Base-by-base conservation (phyloP, 495 filamentous ascomycete species). In the Aspergillus egyptiacus region DNA sequence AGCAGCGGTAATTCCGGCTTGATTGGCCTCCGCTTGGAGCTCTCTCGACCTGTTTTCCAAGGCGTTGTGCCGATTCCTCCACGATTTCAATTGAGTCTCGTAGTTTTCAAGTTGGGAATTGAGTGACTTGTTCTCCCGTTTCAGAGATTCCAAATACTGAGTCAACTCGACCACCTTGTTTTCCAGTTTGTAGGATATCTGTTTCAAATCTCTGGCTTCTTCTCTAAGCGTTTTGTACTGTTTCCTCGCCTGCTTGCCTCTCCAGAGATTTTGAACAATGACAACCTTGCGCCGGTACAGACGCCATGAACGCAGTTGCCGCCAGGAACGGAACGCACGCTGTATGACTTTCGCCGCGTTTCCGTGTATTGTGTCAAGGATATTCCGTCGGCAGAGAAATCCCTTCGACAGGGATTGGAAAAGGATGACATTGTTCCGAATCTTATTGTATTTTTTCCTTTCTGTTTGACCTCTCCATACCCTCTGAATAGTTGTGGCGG, bases 91-190 rank as follows among this genome's bases (percentile, higher is more conserved):
- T 63, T 99, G 93, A 51, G 79, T 83, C 64, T 97, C 91, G 73
- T 96, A 97, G 69, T 88, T 96, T 64, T 97, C 89, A 25, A 97
- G 83, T 69, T 97, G 91, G 25, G 80, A 82, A 56, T 85, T 76
- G 48, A 97, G 77, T 40, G 80, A 78, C 72, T 91, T 95, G 75
- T 97, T 97, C 65, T 96, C 87, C 35, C 79, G 76, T 73, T 94
- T 95, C 76, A 96, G 82, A 24, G 87, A 83, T 58, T 91, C 90
- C 63, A 97, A 65, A 42, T 85, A 85, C 66, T 99, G 94, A 8
- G 94, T 99, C 56, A 99, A 75, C 70, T 99, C 94, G 45, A 96
- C 87, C 46, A 98, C 93, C 79, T 98, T 97, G 75, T 97, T 96
- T 74, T 97, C 94, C 59, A 98, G 70, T 73, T 94, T 97, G 73